Evolutionary conservation across 768 basidiomycete genomes (phyloP), one percentile per base, ranked within the genome.

Genomic region (Candolleomyces efflorescens): DNA sequence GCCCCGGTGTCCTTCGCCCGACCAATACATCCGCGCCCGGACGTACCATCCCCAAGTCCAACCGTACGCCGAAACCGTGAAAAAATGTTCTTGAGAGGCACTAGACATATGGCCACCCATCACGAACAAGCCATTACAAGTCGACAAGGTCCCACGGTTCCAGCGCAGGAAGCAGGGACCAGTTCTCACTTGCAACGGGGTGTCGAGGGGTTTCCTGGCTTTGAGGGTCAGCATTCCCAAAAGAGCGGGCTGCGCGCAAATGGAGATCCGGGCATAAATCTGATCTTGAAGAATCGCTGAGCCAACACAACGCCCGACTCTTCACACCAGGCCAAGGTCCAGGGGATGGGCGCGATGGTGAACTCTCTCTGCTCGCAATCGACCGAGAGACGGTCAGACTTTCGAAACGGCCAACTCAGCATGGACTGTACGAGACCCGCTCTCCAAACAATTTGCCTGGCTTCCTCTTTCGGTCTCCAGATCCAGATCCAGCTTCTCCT

Each of bases 141-240:
- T 17, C 51, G 56, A 41, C 47, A 41, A 23, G 24, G 53, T 72
- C 73, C 69, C 73, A 71, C 74, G 73, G 66, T 75, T 71, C 59
- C 47, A 65, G 52, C 70, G 65, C 73, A 68, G 60, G 68, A 66
- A 72, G 64, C 49, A 60, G 59, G 54, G 64, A 60, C 54, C 49
- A 59, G 60, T 62, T 65, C 60, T 60, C 56, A 50, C 52, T 27
- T 41, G 50, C 26, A 48, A 27, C 20, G 18, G 26, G 49, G 32
- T 48, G 27, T 27, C 55, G 12, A 48, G 55, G 39, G 24, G 13
- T 12, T 22, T 43, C n/a, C 52, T 22, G 36, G 41, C n/a, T 39
- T 18, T 23, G 52, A 23, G 51, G n/a, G 3, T 17, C 23, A 4
- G 26, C 49, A 51, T 37, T 51, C 49, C 49, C 49, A 51, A 51